Evolutionary conservation across 1,284 basidiomycete genomes (phyloP).

Genomic region (Tremellales sp.): DNA sequence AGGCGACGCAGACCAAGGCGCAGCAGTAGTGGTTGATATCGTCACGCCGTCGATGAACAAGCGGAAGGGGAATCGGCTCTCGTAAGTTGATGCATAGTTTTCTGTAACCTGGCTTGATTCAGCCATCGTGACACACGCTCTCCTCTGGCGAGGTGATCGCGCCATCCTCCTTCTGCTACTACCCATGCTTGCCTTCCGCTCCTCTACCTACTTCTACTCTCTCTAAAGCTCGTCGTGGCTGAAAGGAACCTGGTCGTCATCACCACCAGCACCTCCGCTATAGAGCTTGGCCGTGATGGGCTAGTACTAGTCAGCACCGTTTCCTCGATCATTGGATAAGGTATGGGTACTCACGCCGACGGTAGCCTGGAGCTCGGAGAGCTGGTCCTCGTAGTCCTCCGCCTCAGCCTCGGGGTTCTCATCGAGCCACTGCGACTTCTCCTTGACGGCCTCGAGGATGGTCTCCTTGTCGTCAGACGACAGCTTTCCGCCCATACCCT

Average conservation of each 20-base stretch:
- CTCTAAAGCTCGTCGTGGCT: constrained; percentile 50
- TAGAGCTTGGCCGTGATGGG: constrained; percentile 81
- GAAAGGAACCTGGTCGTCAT: constrained; percentile 44
- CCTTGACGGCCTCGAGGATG: constrained; percentile 76
- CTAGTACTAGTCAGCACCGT: constrained; percentile 21
- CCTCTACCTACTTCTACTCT: neutral
- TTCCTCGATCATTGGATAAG: neutral
- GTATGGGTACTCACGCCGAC: constrained; percentile 50
- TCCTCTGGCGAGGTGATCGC: too few species aligned
- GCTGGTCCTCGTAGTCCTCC: constrained; percentile 89
- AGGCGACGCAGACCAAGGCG: too few species aligned
- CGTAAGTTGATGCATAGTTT: too few species aligned
- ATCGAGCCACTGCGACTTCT: constrained; percentile 87
- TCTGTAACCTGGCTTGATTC: too few species aligned
- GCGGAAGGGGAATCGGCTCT: too few species aligned
- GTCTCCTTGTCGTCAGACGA: constrained; percentile 84
- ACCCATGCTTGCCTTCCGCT: neutral
- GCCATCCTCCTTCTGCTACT: neutral
- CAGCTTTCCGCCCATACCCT: constrained; percentile 87
- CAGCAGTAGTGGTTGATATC: too few species aligned
- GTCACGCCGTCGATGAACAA: too few species aligned
- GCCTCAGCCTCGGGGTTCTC: constrained; percentile 70
- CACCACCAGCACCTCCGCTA: constrained; percentile 32
- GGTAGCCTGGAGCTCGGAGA: constrained; percentile 66
- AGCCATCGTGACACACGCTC: too few species aligned